phyloP scores from a whole-genome alignment of 129 eudicot species.

The Tagetes erecta region DNA sequence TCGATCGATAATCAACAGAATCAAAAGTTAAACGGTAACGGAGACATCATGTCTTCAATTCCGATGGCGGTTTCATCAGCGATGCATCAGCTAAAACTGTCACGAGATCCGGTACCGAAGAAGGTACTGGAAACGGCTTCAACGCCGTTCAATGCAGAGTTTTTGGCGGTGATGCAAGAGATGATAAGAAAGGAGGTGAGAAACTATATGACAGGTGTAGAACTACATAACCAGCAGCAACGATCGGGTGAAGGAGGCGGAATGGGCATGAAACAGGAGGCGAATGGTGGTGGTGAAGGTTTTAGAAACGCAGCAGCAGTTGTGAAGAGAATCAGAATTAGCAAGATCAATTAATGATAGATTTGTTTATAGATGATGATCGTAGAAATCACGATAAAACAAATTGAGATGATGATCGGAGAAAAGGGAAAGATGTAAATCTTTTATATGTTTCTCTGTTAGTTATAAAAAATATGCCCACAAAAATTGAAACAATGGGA shows the following conservation, averaged over 20 bases:
- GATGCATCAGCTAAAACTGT: conserved; percentile 32
- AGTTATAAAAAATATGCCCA: conserved; percentile 16
- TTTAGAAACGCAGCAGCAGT: conserved; percentile 61
- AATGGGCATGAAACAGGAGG: conserved; percentile 39
- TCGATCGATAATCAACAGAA: conserved; percentile 25
- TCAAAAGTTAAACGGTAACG: conserved; percentile 7
- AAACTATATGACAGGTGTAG: conserved; percentile 62
- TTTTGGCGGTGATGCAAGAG: conserved; percentile 83
- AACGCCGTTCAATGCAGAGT: conserved; percentile 54
- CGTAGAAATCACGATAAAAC: background rate
- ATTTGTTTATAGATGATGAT: conserved; percentile 25
- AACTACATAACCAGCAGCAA: conserved; percentile 34
- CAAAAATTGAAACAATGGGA: background rate
- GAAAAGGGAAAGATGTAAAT: no score
- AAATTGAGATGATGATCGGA: conserved; percentile 28
- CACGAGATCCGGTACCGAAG: conserved; percentile 23
- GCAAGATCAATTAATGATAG: conserved; percentile 57
- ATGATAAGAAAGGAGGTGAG: conserved; percentile 89
- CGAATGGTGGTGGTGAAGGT: conserved; percentile 38
- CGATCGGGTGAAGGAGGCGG: conserved; percentile 36
- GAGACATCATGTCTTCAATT: conserved; percentile 31
- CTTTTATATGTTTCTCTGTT: conserved; percentile 34
- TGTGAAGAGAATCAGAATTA: conserved; percentile 74
- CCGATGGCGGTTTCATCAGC: conserved; percentile 45
- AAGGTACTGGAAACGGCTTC: conserved; percentile 39